Percentiles rank a stretch among this genome's conserved stretches.
phyloP scores from a whole-genome alignment of 1,284 basidiomycete species.

The Moesziomyces globuligerus region DNA sequence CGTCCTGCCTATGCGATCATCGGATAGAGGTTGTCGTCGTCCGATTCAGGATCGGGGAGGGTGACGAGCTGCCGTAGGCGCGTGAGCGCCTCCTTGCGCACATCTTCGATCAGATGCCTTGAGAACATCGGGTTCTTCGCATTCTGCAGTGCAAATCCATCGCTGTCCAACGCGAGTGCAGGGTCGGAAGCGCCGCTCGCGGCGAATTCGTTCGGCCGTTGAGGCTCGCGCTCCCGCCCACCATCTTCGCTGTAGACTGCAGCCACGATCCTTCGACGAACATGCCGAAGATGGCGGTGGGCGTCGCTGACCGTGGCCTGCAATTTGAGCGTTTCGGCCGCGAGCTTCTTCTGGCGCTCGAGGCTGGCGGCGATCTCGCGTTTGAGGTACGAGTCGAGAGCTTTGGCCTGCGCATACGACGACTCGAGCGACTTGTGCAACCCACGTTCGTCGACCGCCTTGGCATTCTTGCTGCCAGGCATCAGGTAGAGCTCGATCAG shows the following conservation, averaged over 20 bases:
- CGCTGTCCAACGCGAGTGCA: background rate
- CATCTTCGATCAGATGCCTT: conserved; percentile 25
- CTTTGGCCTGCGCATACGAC: conserved; percentile 51
- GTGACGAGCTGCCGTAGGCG: conserved; percentile 32
- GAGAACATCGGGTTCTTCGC: conserved; percentile 40
- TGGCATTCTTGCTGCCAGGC: conserved; percentile 45
- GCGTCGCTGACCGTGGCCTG: conserved; percentile 17
- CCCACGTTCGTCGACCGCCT: conserved; percentile 36
- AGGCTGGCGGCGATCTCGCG: conserved; percentile 40
- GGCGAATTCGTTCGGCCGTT: background rate
- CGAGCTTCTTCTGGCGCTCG: conserved; percentile 39
- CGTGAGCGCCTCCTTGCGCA: conserved; percentile 36
- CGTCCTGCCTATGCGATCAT: conserved; percentile 45
- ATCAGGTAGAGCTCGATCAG: conserved; percentile 54
- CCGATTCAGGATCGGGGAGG: conserved; percentile 35
- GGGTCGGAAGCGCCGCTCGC: background rate
- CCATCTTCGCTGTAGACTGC: conserved; percentile 17
- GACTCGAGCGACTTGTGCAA: conserved; percentile 54
- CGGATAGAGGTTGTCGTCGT: conserved; percentile 43
- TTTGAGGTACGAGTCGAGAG: conserved; percentile 38
- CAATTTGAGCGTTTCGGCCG: conserved; percentile 21
- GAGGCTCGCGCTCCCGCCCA: background rate
- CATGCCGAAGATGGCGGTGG: conserved; percentile 9
- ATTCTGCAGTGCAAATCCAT: conserved; percentile 20
- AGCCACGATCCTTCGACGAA: conserved; percentile 25